phyloP scores from a whole-genome alignment of 2,329 filamentous ascomycete species.

The Aspergillus latus region DNA sequence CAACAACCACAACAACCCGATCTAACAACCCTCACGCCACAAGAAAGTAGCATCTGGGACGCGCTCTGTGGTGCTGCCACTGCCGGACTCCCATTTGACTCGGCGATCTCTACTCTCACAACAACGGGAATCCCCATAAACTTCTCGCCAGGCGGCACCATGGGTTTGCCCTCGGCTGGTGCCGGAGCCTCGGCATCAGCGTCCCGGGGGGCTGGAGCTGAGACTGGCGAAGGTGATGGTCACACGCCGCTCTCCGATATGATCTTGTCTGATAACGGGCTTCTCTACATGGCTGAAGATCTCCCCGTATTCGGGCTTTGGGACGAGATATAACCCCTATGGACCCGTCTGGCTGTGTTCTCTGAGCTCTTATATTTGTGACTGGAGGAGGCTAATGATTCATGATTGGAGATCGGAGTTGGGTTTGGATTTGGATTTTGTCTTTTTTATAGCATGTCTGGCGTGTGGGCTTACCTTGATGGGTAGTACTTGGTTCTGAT shows the following conservation, averaged over 20 bases:
- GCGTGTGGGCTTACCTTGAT: background rate
- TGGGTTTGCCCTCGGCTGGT: background rate
- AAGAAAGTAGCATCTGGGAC: conserved; percentile 32
- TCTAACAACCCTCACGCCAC: conserved; percentile 11
- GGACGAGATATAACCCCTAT: conserved; percentile 23
- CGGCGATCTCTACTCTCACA: conserved; percentile 34
- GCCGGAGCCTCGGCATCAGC: background rate
- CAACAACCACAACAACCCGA: conserved; percentile 12
- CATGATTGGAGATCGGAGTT: background rate
- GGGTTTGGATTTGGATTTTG: background rate
- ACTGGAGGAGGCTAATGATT: background rate
- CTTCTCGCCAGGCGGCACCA: conserved; percentile 27
- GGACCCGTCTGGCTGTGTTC: too few species aligned
- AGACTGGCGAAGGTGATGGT: conserved; percentile 4
- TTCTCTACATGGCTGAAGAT: conserved; percentile 38
- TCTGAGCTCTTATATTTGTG: background rate
- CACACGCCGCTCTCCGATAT: conserved; percentile 36
- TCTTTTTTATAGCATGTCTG: background rate
- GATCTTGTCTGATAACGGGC: conserved; percentile 34
- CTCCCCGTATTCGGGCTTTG: conserved; percentile 35
- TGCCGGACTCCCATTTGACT: conserved; percentile 29
- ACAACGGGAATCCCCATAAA: conserved; percentile 36
- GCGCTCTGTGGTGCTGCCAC: conserved; percentile 26
- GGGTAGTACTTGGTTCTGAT: background rate
- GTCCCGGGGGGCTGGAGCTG: conserved; percentile 14